Evolutionary conservation across 2,329 filamentous ascomycete species (phyloP).

Genomic region (Bipolaris bicolor): DNA sequence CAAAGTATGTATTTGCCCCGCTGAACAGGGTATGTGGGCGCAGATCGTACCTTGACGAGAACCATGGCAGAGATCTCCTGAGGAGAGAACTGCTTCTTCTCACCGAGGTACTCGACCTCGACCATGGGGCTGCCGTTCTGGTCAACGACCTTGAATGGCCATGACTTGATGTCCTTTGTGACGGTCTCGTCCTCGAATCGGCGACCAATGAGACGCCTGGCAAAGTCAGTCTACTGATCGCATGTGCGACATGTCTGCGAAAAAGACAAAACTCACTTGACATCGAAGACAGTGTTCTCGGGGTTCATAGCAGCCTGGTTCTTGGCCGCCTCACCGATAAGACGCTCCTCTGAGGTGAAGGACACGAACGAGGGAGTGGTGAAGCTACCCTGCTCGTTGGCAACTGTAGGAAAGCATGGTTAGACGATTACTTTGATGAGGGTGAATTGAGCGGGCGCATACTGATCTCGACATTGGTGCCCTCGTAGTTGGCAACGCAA

Average conservation of each 20-base stretch:
- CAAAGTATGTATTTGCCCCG: background rate
- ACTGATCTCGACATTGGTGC: constrained; percentile 99
- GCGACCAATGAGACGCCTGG: constrained; percentile 94
- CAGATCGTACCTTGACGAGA: constrained; percentile 78
- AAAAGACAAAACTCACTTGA: constrained; percentile 74
- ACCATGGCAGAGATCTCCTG: constrained; percentile 99
- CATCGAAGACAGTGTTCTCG: constrained; percentile 96
- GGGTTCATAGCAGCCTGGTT: constrained; percentile 99
- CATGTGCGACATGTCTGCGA: background rate
- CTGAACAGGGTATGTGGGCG: background rate
- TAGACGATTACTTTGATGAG: constrained; percentile 22
- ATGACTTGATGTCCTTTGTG: constrained; percentile 98
- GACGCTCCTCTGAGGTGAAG: constrained; percentile 97
- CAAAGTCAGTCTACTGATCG: constrained; percentile 38
- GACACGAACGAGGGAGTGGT: constrained; percentile 99
- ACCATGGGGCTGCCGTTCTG: constrained; percentile 87
- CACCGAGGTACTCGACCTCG: constrained; percentile 92
- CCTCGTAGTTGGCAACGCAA: constrained; percentile 99
- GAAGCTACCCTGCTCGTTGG: constrained; percentile 99
- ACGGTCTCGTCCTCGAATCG: constrained; percentile 94
- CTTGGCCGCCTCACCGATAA: constrained; percentile 99
- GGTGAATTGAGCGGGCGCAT: constrained; percentile 48
- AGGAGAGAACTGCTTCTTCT: constrained; percentile 94
- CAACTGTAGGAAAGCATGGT: constrained; percentile 61
- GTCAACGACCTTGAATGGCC: constrained; percentile 98